Evolutionary conservation across 306 rosid genomes (phyloP).

Genomic region (Quercus wislizeni): DNA sequence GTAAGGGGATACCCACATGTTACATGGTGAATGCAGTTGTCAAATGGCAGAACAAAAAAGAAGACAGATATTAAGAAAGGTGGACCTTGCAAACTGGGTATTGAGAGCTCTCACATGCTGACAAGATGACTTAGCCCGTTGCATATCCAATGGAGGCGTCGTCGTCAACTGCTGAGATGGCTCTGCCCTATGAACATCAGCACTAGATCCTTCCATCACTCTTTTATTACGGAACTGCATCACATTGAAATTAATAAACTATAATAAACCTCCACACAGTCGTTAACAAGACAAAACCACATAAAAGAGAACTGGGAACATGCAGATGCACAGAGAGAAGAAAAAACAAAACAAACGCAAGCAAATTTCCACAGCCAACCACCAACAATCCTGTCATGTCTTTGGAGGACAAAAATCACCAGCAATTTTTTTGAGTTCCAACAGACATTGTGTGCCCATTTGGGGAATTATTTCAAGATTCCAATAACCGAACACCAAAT

Average conservation of each 20-base stretch:
- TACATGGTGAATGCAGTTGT: neutral
- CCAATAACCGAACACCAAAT: neutral
- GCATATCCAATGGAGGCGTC: slow-evolving; percentile 54
- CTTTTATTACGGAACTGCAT: slow-evolving; percentile 84
- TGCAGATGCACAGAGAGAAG: neutral
- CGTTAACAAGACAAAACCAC: slow-evolving; percentile 1
- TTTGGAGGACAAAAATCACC: neutral
- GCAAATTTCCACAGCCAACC: neutral
- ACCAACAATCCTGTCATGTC: neutral
- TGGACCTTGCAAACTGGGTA: slow-evolving; percentile 93
- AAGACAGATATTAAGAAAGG: slow-evolving; percentile 23
- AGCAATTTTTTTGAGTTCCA: neutral
- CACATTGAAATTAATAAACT: slow-evolving; percentile 21
- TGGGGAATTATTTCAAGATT: neutral
- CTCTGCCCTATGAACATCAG: slow-evolving; percentile 74
- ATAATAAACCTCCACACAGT: slow-evolving; percentile 22
- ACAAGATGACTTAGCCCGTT: slow-evolving; percentile 76
- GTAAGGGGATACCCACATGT: neutral
- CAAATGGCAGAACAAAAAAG: neutral
- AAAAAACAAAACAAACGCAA: neutral
- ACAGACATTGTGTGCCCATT: neutral
- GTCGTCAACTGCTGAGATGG: slow-evolving; percentile 52
- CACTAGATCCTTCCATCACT: slow-evolving; percentile 71
- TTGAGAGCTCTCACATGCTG: slow-evolving; percentile 99
- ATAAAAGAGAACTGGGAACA: neutral